Evolutionary conservation across 2,329 filamentous ascomycete species (phyloP), one percentile per base, ranked within the genome.

Genomic region (Rutstroemia sydowiana): DNA sequence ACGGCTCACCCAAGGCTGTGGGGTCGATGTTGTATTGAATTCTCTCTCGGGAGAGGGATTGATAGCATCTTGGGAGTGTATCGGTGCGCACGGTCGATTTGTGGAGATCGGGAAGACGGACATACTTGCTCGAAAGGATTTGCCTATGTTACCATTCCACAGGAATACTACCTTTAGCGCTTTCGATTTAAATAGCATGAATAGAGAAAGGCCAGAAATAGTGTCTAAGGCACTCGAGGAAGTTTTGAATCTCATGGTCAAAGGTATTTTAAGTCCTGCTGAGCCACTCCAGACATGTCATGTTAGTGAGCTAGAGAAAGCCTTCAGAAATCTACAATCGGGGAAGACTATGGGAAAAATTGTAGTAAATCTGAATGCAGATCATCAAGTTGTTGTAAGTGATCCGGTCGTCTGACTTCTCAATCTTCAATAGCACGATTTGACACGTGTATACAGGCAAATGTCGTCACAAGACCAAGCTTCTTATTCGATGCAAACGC

Each of bases 1-100:
- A 28, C 37, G 49, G 14, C 23, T 56, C 5, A 64, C 63, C 13
- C 42, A 52, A n/a, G 51, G 55, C 14, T 21, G 43, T 7, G 64
- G 64, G 21, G 62, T 65, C 20, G 63, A 67, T 43, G 54, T 66
- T 8, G 52, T 65, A 9, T 44, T 67, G 2, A 65, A 64, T 48
- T 62, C 62, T 18, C 43, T 51, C 13, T 26, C 55, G 3, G 49
- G 48, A 11, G 55, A 57, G 55, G 62, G 45, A 47, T 61, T 76
- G 0, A 69, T 70, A 16, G 66, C 68, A 0, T 71, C 70, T 0
- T 76, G 70, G 71, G 54, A 66, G 6, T 74, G 71, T 44, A 62
- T 69, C 21, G 66, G 68, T 5, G 55, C 59, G 0, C 65, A 63
- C 42, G 69, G 69, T 3, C 56, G 65, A 3, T 69, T 71, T 48